Evolutionary conservation across 768 basidiomycete species (phyloP), one percentile per base, ranked within the genome.

Genomic region (Cystofilobasidium bisporidii): DNA sequence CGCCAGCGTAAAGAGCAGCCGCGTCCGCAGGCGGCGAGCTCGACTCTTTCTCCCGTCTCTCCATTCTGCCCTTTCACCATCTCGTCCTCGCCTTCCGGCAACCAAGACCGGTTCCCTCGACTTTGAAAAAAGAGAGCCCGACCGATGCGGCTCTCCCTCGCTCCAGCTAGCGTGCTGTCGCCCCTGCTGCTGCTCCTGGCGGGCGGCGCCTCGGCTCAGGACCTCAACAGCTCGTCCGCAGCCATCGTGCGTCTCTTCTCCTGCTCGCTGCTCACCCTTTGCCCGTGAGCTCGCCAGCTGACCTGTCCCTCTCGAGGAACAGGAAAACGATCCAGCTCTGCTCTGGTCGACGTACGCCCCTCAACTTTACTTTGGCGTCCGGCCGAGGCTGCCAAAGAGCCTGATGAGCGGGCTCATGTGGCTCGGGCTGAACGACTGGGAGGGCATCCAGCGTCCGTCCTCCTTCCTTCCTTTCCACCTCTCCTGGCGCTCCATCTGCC

Each of bases 331-430:
- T 32, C 62, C 67, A 11, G 55, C 41, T 9, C 74, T 87, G 33
- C 75, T 89, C 76, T 92, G 89, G 89, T 90, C 91, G 1, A 80
- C 87, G 0, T 96, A 91, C 77, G 81, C 93, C 48, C 90, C 93
- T 0, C 89, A 91, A 73, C 82, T 96, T n/a, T 98, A 98, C 79
- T 94, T 96, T 77, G 93, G 93, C 24, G 80, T 96, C 55, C 80
- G 89, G 59, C 89, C 93, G 17, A 82, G 87, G 53, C 78, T 90
- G 70, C 91, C 92, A 0, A 84, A 89, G 72, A 90, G 89, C n/a
- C 81, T 97, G 32, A 83, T 92, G 85, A 90, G 88, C 2, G 93
- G 93, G 17, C 82, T 98, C 40, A 83, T 94, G 77, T 97, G 93
- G 93, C 91, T 89, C 75, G 89, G 92, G 36, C 86, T 89, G 11